These are phyloP conservation scores for Cucumis melo DNA, from an alignment of 306 rosid genomes.

Conservation along the genomic window DNA sequence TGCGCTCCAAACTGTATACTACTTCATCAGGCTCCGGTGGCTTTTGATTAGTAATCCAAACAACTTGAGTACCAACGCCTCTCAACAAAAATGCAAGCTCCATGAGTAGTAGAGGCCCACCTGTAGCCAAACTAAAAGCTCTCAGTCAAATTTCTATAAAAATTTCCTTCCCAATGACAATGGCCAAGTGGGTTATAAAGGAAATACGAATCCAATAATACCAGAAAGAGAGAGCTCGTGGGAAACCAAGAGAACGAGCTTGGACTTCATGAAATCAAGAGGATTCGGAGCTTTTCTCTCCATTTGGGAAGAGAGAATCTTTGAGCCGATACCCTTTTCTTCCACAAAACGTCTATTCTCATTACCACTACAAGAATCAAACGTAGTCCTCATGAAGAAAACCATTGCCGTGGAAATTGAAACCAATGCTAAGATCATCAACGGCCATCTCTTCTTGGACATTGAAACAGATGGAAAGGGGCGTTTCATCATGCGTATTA, in stretches of 20 bases:
- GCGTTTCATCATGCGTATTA: conserved; percentile 1
- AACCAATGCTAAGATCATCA: conserved; percentile 37
- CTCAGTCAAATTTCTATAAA: background rate
- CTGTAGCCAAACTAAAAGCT: conserved; percentile 16
- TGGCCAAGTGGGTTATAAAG: background rate
- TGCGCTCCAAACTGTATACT: conserved; percentile 52
- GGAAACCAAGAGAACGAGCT: conserved; percentile 75
- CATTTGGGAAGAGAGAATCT: conserved; percentile 19
- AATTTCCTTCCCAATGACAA: background rate
- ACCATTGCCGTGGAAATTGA: conserved; percentile 50
- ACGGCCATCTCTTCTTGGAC: conserved; percentile 44
- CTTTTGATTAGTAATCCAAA: conserved; percentile 65
- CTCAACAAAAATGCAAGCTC: conserved; percentile 68
- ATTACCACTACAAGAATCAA: conserved; percentile 33
- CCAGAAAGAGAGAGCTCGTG: conserved; percentile 83
- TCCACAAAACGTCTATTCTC: conserved; percentile 9
- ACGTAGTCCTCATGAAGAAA: conserved; percentile 32
- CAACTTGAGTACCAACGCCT: conserved; percentile 56
- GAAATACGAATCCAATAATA: conserved; percentile 3
- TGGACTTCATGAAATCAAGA: conserved; percentile 65
- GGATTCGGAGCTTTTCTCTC: conserved; percentile 20
- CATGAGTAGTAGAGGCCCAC: conserved; percentile 72
- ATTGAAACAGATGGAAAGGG: conserved; percentile 2
- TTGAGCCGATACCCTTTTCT: conserved; percentile 3
- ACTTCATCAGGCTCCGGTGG: conserved; percentile 36